Base-by-base conservation (phyloP, 768 basidiomycete species). In the Termitomyces sp. region DNA sequence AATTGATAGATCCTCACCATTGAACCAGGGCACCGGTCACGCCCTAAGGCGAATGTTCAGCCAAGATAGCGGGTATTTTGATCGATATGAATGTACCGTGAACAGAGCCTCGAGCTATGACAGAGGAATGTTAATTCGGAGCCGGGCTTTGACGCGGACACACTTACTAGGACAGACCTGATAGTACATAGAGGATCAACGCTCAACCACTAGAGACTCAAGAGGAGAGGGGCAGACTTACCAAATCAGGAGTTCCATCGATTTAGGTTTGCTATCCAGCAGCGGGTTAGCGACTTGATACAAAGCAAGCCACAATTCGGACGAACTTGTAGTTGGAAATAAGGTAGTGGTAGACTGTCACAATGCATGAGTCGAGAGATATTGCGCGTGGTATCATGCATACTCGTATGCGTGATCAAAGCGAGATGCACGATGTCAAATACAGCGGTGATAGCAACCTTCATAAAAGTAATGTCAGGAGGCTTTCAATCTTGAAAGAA, bases 21-120 rank as follows among this genome's bases (percentile, higher is more conserved):
- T 87, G 86, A 7, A 86, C 84, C 22, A 84, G 69, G 45, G 78
- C 71, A 6, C 78, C 81, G 13, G 81, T 84, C 20, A 83, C 65
- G 3, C 80, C 84, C 80, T 85, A 68, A 39, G 18, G 22, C 20
- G n/a, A 11, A 62, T 64, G 11, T 58, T 59, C 7, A 69, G 60
- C 60, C 22, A 39, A n/a, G 12, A 36, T 48, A 24, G 18, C 3
- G 58, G 28, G 2, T 11, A 39, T 16, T 22, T 15, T 7, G 32
- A 32, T 18, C 22, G 22, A 44, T 16, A n/a, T 7, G 32, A 18
- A 68, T 76, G 8, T 65, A 83, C 81, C 38, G 78, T 80, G 42
- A 80, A 79, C 11, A 82, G 59, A 0, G 79, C 80, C 65, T 82
- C 81, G 49, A 80, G 71, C 82, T 83, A 15, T 40, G 7, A 15